Conservation (phyloP, 441 rosid genomes). For the Syzygium syzygioides region DNA sequence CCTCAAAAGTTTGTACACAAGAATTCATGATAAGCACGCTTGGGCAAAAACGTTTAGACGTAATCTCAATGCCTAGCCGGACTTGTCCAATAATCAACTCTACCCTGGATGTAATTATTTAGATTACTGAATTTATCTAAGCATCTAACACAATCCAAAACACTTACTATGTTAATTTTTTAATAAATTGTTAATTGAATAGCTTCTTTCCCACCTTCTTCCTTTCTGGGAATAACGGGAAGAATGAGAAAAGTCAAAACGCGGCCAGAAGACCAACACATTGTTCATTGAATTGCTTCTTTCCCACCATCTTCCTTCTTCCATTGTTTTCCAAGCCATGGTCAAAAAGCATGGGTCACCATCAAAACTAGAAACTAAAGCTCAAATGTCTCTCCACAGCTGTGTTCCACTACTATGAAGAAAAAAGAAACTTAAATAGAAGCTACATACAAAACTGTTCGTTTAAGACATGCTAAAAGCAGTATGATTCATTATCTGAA, state of each 20-base stretch:
- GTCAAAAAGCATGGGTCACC: background rate
- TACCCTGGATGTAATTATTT: background rate
- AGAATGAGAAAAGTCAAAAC: background rate
- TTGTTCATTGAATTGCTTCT: no score
- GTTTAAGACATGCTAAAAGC: background rate
- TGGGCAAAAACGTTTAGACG: background rate
- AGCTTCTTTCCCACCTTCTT: background rate
- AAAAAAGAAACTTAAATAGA: background rate
- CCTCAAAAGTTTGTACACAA: background rate
- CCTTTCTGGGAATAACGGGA: background rate
- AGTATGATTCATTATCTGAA: background rate
- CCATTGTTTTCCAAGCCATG: background rate
- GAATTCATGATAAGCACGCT: background rate
- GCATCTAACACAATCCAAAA: background rate
- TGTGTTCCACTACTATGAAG: background rate
- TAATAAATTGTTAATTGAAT: background rate
- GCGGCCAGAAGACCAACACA: background rate
- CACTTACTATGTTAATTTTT: background rate
- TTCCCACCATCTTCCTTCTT: background rate
- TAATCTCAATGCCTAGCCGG: background rate
- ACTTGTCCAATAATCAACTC: background rate
- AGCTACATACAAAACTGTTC: background rate
- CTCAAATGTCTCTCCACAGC: background rate
- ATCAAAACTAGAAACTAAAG: background rate
- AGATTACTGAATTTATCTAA: background rate